Conservation (phyloP, 75 land plant species). For the Chamaecyparis obtusa region DNA sequence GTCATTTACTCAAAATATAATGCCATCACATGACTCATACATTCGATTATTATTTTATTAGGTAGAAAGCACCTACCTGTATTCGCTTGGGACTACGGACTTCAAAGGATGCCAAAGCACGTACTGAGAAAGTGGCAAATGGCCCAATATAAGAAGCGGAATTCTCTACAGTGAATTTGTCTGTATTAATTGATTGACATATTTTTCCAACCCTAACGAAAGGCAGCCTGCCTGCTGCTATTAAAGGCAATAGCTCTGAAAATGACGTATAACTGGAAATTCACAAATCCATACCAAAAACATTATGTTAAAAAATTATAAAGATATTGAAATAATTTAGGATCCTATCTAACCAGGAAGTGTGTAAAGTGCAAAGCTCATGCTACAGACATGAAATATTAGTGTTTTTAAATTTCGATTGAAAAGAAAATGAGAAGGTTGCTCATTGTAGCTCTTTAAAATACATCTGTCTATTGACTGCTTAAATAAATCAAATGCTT, state of each 20-base stretch:
- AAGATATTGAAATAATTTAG: background rate
- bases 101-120: constrained; percentile 66
- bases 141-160: constrained; percentile 47
- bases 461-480: background rate
- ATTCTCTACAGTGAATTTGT: constrained; percentile 38
- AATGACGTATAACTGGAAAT: constrained; percentile 61
- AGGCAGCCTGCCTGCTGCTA: constrained; percentile 47
- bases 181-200: constrained; percentile 42
- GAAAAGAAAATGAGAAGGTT: background rate
- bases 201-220: constrained; percentile 45
- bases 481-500: background rate
- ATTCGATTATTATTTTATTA: background rate
- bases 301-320: background rate
- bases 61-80: constrained; percentile 33
- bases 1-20: background rate
- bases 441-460: background rate
- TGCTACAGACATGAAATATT: background rate
- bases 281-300: background rate
- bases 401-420: background rate
- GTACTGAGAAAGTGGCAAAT: constrained; percentile 49
- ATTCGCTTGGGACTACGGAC: constrained; percentile 62
- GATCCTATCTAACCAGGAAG: background rate
- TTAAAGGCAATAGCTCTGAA: constrained; percentile 67
- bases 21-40: background rate
- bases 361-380: background rate